Percentiles rank a stretch among this genome's conserved stretches.
Conservation (phyloP, 2,329 filamentous ascomycete genomes). For the Monosporascus sp. region DNA sequence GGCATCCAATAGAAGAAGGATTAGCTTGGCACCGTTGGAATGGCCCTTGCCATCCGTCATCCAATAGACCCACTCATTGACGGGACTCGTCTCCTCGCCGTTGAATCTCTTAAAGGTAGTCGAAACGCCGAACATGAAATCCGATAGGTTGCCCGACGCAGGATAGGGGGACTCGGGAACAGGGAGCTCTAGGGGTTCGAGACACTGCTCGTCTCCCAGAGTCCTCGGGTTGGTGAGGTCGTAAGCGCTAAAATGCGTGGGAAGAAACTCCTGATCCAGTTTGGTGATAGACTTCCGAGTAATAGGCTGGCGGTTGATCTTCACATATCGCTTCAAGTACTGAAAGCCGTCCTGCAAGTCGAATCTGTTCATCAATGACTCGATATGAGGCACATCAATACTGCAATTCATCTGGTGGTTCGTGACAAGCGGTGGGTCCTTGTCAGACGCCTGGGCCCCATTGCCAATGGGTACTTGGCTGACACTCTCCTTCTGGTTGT, state of each 20-base stretch:
- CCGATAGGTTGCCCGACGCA: constrained; percentile 45
- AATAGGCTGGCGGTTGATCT: constrained; percentile 44
- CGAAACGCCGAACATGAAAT: constrained; percentile 55
- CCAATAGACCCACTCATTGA: constrained; percentile 57
- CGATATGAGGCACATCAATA: constrained; percentile 41
- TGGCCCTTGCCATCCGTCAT: constrained; percentile 49
- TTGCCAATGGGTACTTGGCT: constrained; percentile 26
- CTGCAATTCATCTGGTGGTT: constrained; percentile 42
- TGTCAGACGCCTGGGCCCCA: constrained; percentile 15
- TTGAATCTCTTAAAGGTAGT: constrained; percentile 52
- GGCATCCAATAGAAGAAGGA: constrained; percentile 49
- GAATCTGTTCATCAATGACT: constrained; percentile 40
- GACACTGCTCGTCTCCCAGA: constrained; percentile 37
- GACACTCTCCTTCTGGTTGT: constrained; percentile 27
- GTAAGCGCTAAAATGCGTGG: constrained; percentile 40
- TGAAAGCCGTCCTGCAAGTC: constrained; percentile 45
- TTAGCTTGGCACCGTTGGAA: constrained; percentile 51
- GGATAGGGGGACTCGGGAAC: constrained; percentile 47
- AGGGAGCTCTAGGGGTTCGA: constrained; percentile 43
- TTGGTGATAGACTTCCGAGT: constrained; percentile 46
- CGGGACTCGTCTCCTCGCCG: constrained; percentile 44
- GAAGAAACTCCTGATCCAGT: constrained; percentile 41
- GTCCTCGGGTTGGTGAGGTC: constrained; percentile 37
- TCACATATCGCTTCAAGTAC: constrained; percentile 51
- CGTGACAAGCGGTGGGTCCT: constrained; percentile 27